phyloP scores from a whole-genome alignment of 805 yeast species.

The Pichia ethanolica region DNA sequence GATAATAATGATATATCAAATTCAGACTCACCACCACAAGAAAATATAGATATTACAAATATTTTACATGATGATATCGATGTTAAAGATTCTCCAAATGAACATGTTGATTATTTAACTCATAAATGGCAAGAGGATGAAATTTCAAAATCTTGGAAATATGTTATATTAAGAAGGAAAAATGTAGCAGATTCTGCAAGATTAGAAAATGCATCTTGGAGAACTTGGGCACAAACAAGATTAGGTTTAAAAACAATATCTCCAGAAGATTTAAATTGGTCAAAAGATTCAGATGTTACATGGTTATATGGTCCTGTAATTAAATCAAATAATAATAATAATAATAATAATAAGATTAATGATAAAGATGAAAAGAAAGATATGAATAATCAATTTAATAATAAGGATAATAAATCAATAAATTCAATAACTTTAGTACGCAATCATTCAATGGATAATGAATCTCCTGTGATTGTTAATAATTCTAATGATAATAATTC shows the following conservation, averaged over 20 bases:
- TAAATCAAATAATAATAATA: conserved; percentile 9
- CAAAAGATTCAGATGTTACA: conserved; percentile 92
- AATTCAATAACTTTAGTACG: neutral
- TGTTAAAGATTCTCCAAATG: conserved; percentile 69
- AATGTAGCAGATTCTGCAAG: conserved; percentile 78
- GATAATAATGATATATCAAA: neutral
- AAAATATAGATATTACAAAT: conserved; percentile 8
- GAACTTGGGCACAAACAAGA: conserved; percentile 93
- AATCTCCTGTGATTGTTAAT: neutral
- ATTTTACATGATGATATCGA: conserved; percentile 76
- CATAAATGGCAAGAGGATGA: conserved; percentile 95
- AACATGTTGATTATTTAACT: conserved; percentile 90
- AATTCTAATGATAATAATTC: neutral
- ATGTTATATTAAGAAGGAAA: conserved; percentile 72
- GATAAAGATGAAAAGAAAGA: neutral
- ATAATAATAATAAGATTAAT: neutral
- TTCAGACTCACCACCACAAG: conserved; percentile 6
- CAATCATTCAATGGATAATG: conserved; percentile 1
- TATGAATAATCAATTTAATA: neutral
- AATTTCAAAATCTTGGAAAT: conserved; percentile 92
- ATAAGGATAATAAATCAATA: neutral
- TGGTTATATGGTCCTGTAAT: conserved; percentile 91
- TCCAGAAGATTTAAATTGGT: conserved; percentile 92
- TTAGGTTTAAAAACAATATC: conserved; percentile 67
- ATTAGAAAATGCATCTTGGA: conserved; percentile 84